These are phyloP conservation scores for Aspergillus viridinutans DNA, from an alignment of 2,329 filamentous ascomycete genomes.

Conservation along the genomic window DNA sequence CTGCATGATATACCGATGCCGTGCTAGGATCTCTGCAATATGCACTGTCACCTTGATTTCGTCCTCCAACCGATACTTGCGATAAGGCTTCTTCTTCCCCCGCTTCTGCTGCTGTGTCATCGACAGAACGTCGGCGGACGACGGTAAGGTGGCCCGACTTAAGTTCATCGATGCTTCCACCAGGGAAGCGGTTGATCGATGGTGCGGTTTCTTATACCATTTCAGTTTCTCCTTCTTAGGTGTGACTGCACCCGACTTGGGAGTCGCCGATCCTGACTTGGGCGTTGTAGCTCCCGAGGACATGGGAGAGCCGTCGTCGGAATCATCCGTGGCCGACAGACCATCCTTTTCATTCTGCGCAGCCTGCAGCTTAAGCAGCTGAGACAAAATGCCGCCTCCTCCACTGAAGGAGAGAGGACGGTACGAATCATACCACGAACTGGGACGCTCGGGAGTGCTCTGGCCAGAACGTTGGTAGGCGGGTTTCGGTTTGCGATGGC, in stretches of 20 bases:
- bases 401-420: conserved; percentile 25
- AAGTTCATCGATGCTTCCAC: conserved; percentile 36
- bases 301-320: conserved; percentile 25
- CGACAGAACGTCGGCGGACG: conserved; percentile 20
- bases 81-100: conserved; percentile 14
- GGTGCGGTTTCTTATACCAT: conserved; percentile 40
- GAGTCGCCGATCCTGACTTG: conserved; percentile 16
- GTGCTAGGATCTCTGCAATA: conserved; percentile 66
- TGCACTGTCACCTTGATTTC: conserved; percentile 56
- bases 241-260: conserved; percentile 28
- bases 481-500: conserved; percentile 25
- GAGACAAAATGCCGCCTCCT: conserved; percentile 61
- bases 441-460: conserved; percentile 28
- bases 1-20: conserved; percentile 78
- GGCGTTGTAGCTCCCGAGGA: conserved; percentile 26
- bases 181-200: conserved; percentile 36
- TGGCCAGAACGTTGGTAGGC: conserved; percentile 32
- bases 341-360: conserved; percentile 38
- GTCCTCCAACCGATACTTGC: conserved; percentile 34
- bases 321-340: conserved; percentile 27
- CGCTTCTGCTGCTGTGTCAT: conserved; percentile 18
- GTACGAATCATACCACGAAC: conserved; percentile 17
- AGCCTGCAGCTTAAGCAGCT: conserved; percentile 66
- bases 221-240: conserved; percentile 38
- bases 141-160: conserved; percentile 29